Percentiles rank a stretch among this genome's conserved stretches.
These are phyloP conservation scores for Plicaturopsis crispa DNA, from an alignment of 768 basidiomycete genomes.

Conservation along the genomic window DNA sequence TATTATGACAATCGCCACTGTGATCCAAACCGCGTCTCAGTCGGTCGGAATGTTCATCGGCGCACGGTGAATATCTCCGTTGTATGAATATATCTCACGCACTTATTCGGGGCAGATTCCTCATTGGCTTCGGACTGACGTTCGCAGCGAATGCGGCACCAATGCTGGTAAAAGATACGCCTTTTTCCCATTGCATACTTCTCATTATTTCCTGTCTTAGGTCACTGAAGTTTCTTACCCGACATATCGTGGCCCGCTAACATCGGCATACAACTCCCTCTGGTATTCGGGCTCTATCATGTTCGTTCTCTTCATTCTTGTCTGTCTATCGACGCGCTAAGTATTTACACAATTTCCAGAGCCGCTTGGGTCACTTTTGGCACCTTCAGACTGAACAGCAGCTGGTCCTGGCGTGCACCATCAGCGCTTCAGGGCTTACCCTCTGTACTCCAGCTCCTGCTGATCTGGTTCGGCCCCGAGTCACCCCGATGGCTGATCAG, in stretches of 20 bases:
- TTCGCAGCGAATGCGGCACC: slow-evolving; percentile 62
- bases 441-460: slow-evolving; percentile 53
- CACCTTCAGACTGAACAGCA: slow-evolving; percentile 57
- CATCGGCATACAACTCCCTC: slow-evolving; percentile 74
- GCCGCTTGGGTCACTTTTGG: slow-evolving; percentile 86
- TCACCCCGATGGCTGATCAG: slow-evolving; percentile 78
- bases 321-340: no score
- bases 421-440: slow-evolving; percentile 67
- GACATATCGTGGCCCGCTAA: slow-evolving; percentile 70
- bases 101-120: slow-evolving; percentile 31
- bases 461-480: slow-evolving; percentile 72
- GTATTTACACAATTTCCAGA: slow-evolving; percentile 24
- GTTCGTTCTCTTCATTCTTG: slow-evolving; percentile 26
- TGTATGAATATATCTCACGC: slow-evolving; percentile 3
- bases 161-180: no score
- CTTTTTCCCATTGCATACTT: no score
- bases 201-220: no score
- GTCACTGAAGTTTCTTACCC: slow-evolving; percentile 86
- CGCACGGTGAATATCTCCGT: slow-evolving; percentile 42
- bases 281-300: slow-evolving; percentile 83
- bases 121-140: slow-evolving; percentile 64
- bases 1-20: slow-evolving; percentile 66
- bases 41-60: slow-evolving; percentile 76
- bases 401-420: slow-evolving; percentile 82
- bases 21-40: slow-evolving; percentile 63